A percentile compares a stretch with the other conserved stretches of the same genome.
Evolutionary conservation across 2,329 filamentous ascomycete genomes (phyloP).

Genomic region (Cordyceps javanica): DNA sequence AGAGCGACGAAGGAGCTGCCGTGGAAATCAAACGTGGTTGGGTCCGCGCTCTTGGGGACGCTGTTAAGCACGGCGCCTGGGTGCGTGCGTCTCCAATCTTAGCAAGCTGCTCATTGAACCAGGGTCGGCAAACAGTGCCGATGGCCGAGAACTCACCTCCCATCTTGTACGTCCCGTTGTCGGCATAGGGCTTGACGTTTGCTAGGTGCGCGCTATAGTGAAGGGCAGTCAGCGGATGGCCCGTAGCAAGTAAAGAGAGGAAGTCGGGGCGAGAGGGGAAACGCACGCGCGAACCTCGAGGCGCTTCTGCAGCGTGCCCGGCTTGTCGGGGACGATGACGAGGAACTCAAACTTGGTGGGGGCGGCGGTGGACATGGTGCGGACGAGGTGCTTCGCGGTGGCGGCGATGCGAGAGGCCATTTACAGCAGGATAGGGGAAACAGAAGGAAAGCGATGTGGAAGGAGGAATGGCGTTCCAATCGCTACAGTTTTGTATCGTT

Average conservation of each 20-base stretch:
- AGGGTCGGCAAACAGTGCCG: too few species aligned
- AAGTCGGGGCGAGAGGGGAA: neutral
- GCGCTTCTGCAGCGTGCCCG: constrained; percentile 53
- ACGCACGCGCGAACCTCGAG: constrained; percentile 51
- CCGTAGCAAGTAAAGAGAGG: constrained; percentile 10
- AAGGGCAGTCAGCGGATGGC: neutral
- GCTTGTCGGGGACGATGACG: constrained; percentile 62
- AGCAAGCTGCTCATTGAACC: neutral
- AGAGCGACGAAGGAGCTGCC: constrained; percentile 65
- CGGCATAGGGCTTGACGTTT: constrained; percentile 44
- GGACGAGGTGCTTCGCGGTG: constrained; percentile 11
- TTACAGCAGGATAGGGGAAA: neutral
- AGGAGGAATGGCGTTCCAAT: neutral
- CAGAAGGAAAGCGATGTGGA: neutral
- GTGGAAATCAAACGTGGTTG: constrained; percentile 59
- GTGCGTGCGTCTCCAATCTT: neutral
- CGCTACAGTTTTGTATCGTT: neutral
- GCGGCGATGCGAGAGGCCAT: constrained; percentile 10
- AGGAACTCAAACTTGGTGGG: constrained; percentile 55
- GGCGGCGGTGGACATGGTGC: constrained; percentile 25
- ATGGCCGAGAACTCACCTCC: constrained; percentile 44
- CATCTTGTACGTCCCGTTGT: constrained; percentile 54
- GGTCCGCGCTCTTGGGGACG: constrained; percentile 55
- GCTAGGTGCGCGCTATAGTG: constrained; percentile 47
- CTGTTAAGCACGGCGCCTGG: constrained; percentile 63